Evolutionary conservation across 805 yeast genomes (phyloP), one percentile per base, ranked within the genome.

Genomic region (Cyberlindnera galapagoensis): DNA sequence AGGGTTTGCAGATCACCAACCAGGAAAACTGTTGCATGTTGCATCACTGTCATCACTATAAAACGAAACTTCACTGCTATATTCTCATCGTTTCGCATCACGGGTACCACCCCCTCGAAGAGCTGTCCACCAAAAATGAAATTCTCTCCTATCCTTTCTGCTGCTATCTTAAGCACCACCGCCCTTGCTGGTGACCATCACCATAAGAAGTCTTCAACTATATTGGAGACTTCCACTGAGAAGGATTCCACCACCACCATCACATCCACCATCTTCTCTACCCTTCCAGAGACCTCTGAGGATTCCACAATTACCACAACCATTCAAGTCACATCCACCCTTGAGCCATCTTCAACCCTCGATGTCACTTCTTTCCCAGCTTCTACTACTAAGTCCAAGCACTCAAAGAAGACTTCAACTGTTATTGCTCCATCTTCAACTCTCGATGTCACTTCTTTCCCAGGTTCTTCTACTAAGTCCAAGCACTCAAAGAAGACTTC

Each of bases 191-290:
- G 31, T 12, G 24, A 28, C 21, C 31, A 21, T 15, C n/a, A 21
- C 12, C 21, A 20, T 20, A 7, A 12, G 11, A 12, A 13, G 7
- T 21, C 28, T 17, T 24, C 28, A 11, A 8, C 26, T 21, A 21
- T 4, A 12, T 19, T 16, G 20, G 22, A 29, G 26, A 21, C 25
- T 6, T 29, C 31, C 16, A 21, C 21, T n/a, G 12, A 14, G 18
- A 12, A 19, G 17, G 18, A 19, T n/a, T 16, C 20, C 28, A 21
- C 23, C 13, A 5, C 10, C 21, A 25, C 15, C 7, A 20, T 9
- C 36, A 36, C 26, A 9, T 8, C 8, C 39, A 36, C 21, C 25
- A 29, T 26, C 22, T 32, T 7, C 30, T 36, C 11, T 26, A 32
- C 28, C 9, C 21, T 18, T 26, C 21, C 12, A 14, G 18, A 18